phyloP scores from a whole-genome alignment of 768 basidiomycete species.

The Russula foetens region DNA sequence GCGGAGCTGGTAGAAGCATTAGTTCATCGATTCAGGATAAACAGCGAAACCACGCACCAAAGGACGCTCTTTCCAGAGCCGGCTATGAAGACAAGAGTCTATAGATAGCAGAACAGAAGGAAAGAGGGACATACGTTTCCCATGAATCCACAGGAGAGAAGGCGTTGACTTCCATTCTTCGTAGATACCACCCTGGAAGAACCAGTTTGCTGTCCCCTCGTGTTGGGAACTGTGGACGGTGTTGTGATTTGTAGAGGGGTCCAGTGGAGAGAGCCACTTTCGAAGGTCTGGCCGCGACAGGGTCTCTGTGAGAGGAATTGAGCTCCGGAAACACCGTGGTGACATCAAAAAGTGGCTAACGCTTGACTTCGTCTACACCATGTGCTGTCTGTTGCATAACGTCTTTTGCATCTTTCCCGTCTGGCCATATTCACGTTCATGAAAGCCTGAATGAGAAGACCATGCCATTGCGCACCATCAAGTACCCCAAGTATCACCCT shows the following conservation, averaged over 20 bases:
- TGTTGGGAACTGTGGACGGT: not conserved
- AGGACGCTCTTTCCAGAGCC: not conserved
- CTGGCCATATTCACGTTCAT: not conserved
- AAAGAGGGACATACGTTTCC: not conserved
- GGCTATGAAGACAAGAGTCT: not conserved
- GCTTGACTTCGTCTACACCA: not conserved
- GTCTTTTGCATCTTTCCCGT: not conserved
- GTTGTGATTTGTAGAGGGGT: not conserved
- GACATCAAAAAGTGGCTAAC: not conserved
- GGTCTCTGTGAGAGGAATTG: not conserved
- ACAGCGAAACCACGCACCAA: not conserved
- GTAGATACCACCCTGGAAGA: not conserved
- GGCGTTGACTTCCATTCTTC: not conserved
- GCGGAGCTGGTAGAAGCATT: not conserved
- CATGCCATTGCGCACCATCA: not conserved
- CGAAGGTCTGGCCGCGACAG: not conserved
- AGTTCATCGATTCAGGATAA: not conserved
- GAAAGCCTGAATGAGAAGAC: not conserved
- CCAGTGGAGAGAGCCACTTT: not conserved
- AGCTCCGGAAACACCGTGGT: no score
- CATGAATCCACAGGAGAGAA: not conserved
- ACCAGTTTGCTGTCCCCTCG: not conserved
- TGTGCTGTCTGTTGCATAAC: no score
- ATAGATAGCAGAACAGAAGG: no score
- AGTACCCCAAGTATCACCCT: not conserved